These are phyloP conservation scores for Pseudopyrenochaeta lycopersici DNA, from an alignment of 2,329 filamentous ascomycete genomes.

Conservation along the genomic window DNA sequence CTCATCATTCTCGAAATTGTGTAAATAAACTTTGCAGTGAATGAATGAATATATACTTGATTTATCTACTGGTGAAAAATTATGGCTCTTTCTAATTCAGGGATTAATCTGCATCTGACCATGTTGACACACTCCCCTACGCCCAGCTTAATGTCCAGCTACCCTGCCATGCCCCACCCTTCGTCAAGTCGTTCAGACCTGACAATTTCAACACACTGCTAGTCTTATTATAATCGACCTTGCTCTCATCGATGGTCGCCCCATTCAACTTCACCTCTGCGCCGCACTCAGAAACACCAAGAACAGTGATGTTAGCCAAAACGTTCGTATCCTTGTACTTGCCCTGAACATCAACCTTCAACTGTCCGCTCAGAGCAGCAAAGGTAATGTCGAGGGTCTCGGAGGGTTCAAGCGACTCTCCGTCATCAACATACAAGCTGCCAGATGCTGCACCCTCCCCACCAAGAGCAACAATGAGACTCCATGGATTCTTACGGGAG, in stretches of 20 bases:
- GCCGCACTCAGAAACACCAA: slow-evolving; percentile 61
- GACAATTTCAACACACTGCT: slow-evolving; percentile 61
- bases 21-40: neutral
- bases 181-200: slow-evolving; percentile 60
- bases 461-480: slow-evolving; percentile 70
- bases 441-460: slow-evolving; percentile 66
- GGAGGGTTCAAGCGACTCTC: slow-evolving; percentile 69
- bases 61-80: slow-evolving; percentile 1
- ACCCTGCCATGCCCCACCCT: slow-evolving; percentile 64
- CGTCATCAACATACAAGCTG: slow-evolving; percentile 76
- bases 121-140: neutral
- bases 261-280: slow-evolving; percentile 61
- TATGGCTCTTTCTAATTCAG: neutral
- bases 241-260: slow-evolving; percentile 48
- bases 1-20: slow-evolving; percentile 3
- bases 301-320: slow-evolving; percentile 69
- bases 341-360: slow-evolving; percentile 62
- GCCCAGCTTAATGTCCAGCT: slow-evolving; percentile 68
- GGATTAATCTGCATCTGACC: slow-evolving; percentile 2
- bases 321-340: slow-evolving; percentile 65
- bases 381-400: slow-evolving; percentile 66
- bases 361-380: slow-evolving; percentile 51
- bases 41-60: neutral
- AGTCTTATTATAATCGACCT: slow-evolving; percentile 60
- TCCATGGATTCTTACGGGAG: slow-evolving; percentile 71